Evolutionary conservation across 2,329 filamentous ascomycete species (phyloP).

Genomic region (Penicillium sp.): DNA sequence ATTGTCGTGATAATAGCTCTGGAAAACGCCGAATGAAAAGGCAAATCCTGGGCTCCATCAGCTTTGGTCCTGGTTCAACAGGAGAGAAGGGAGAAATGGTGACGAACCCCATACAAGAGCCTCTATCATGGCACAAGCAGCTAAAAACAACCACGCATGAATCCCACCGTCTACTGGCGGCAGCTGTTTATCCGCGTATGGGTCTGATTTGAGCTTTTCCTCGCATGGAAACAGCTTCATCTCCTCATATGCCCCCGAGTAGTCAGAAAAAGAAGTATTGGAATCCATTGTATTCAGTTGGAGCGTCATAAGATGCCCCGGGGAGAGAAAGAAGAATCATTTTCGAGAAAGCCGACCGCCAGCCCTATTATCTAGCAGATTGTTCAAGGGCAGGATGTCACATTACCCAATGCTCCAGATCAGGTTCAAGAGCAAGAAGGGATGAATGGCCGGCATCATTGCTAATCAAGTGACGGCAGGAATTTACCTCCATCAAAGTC

Average conservation of each 20-base stretch:
- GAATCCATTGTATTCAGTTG: conserved; percentile 4
- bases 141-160: conserved; percentile 51
- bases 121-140: conserved; percentile 55
- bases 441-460: conserved; percentile 7
- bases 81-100: not conserved
- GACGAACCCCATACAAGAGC: conserved; percentile 56
- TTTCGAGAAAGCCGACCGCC: not conserved
- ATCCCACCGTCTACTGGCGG: conserved; percentile 42
- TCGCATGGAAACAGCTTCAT: conserved; percentile 10
- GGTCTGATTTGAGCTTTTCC: conserved; percentile 1
- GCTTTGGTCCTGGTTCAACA: not conserved
- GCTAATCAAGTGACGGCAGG: conserved; percentile 17
- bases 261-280: not conserved
- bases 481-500: conserved; percentile 15
- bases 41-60: conserved; percentile 22
- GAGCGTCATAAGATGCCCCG: conserved; percentile 1
- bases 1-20: conserved; percentile 35
- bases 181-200: conserved; percentile 14
- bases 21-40: conserved; percentile 35
- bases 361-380: not conserved
- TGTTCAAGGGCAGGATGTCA: conserved; percentile 9
- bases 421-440: conserved; percentile 14
- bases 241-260: conserved; percentile 7
- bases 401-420: conserved; percentile 18
- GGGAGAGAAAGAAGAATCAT: not conserved